phyloP scores from a whole-genome alignment of 768 basidiomycete species.

The Pholiota molesta region DNA sequence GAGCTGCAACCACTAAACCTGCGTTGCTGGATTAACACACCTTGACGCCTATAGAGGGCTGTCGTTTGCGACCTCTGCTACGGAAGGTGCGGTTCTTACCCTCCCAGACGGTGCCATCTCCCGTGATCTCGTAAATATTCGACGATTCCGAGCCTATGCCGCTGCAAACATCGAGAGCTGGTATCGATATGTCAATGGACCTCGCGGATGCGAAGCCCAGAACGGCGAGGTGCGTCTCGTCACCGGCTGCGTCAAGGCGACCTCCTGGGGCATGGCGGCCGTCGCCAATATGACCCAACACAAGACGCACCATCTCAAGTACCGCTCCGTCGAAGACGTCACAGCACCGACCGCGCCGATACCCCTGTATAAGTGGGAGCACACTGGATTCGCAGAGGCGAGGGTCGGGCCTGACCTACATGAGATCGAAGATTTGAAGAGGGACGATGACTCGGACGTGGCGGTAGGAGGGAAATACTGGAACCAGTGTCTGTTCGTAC shows the following conservation, averaged over 20 bases:
- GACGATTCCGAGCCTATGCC: conserved; percentile 13
- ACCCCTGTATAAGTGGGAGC: neutral
- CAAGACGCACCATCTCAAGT: neutral
- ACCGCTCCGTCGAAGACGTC: neutral
- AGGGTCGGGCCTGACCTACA: neutral
- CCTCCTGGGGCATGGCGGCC: conserved; percentile 24
- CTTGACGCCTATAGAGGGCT: conserved; percentile 6
- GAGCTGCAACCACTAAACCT: neutral
- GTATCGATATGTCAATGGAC: conserved; percentile 21
- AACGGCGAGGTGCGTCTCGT: conserved; percentile 26
- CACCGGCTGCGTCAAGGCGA: conserved; percentile 20
- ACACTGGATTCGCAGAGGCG: neutral
- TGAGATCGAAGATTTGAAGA: neutral
- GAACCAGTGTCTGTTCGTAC: neutral
- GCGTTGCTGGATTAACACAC: neutral
- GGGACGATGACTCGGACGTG: neutral
- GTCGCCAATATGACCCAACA: conserved; percentile 11
- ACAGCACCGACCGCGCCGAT: neutral
- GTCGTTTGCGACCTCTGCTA: conserved; percentile 16
- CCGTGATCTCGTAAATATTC: conserved; percentile 13
- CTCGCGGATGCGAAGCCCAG: conserved; percentile 13
- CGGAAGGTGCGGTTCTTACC: conserved; percentile 25
- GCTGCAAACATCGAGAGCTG: conserved; percentile 17
- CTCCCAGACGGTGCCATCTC: conserved; percentile 23
- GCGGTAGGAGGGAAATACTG: neutral